phyloP scores from a whole-genome alignment of 805 yeast species.

The Teunomyces atbi region DNA sequence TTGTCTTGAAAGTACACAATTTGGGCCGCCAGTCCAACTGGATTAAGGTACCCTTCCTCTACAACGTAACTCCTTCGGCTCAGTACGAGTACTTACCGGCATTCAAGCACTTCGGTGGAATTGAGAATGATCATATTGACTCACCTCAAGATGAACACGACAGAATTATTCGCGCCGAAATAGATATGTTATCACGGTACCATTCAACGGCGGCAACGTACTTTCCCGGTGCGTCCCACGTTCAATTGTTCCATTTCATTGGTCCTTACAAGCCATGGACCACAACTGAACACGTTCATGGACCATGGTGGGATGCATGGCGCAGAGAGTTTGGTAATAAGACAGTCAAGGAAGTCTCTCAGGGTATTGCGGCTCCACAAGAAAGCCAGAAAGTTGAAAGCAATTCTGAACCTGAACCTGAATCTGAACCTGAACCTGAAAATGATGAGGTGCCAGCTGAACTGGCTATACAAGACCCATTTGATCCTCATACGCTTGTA shows the following conservation, averaged over 20 bases:
- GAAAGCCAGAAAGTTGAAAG: neutral
- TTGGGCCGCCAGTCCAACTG: conserved; percentile 41
- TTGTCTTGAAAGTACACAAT: conserved; percentile 13
- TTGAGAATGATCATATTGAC: neutral
- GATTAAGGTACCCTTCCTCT: conserved; percentile 74
- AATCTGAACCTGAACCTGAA: no score
- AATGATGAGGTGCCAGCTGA: neutral
- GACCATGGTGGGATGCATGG: conserved; percentile 43
- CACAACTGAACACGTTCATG: conserved; percentile 18
- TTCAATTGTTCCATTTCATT: conserved; percentile 64
- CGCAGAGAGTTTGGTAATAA: conserved; percentile 24
- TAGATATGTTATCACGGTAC: conserved; percentile 12
- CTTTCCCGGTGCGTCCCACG: conserved; percentile 19
- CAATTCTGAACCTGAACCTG: no score
- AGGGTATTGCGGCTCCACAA: neutral
- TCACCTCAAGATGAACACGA: conserved; percentile 4
- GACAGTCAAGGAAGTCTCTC: conserved; percentile 20
- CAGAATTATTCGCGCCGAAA: neutral
- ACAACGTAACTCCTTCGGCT: conserved; percentile 71
- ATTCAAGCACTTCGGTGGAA: conserved; percentile 44
- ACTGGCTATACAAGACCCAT: neutral
- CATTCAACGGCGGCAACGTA: conserved; percentile 18
- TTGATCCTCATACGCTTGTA: conserved; percentile 22
- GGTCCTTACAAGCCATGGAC: conserved; percentile 64
- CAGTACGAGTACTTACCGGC: conserved; percentile 76